Conservation (phyloP, 169 alveolate species). For the Plasmodium vivax region DNA sequence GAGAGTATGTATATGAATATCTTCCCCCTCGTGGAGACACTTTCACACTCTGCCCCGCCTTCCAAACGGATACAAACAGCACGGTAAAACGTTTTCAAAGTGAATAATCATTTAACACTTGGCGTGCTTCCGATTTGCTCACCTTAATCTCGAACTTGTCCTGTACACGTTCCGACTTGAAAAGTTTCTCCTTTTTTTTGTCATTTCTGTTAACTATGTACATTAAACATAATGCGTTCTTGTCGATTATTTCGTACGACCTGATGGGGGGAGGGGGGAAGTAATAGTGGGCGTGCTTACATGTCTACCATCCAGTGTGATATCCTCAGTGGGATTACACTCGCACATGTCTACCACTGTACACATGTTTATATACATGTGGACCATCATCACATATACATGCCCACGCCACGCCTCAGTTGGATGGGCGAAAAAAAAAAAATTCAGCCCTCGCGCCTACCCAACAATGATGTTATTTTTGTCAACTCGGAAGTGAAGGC, state of each 20-base stretch:
- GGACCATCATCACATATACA: neutral
- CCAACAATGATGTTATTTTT: slow-evolving; percentile 57
- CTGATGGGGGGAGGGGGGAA: neutral
- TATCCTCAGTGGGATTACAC: neutral
- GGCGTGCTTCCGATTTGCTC: neutral
- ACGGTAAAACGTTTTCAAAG: neutral
- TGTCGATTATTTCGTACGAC: slow-evolving; percentile 64
- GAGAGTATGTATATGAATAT: neutral
- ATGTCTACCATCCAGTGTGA: neutral
- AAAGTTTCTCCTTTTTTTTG: slow-evolving; percentile 28
- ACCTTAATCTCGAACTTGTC: slow-evolving; percentile 66
- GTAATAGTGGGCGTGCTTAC: neutral
- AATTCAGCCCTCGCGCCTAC: slow-evolving; percentile 6
- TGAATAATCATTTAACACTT: neutral
- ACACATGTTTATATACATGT: neutral
- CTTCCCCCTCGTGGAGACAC: neutral
- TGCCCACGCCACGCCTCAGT: neutral
- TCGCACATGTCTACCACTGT: neutral
- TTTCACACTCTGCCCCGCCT: neutral
- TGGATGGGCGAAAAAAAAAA: neutral
- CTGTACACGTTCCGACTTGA: slow-evolving; percentile 44
- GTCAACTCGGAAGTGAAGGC: slow-evolving; percentile 38
- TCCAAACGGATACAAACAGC: neutral
- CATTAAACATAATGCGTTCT: slow-evolving; percentile 10
- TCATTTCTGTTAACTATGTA: slow-evolving; percentile 18